A percentile compares a stretch with the other conserved stretches of the same genome.
Evolutionary conservation across 257 asterid species (phyloP).

Genomic region (Gynochthodes officinalis): DNA sequence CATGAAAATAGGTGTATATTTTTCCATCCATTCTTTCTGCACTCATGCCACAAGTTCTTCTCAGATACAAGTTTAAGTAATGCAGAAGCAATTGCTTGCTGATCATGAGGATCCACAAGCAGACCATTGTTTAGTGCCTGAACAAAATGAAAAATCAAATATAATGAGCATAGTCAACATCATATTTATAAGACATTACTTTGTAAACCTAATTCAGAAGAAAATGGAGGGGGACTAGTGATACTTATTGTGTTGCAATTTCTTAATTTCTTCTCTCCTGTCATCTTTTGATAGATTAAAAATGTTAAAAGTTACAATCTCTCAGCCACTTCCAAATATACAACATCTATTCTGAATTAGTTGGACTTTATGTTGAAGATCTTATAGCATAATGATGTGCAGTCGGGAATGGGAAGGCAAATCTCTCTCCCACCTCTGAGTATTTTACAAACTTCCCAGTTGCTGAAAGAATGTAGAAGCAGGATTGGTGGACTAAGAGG

Average conservation of each 20-base stretch:
- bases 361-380: neutral
- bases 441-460: neutral
- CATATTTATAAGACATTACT: neutral
- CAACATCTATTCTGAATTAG: neutral
- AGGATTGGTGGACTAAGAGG: neutral
- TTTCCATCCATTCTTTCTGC: slow-evolving; percentile 67
- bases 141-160: neutral
- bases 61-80: slow-evolving; percentile 72
- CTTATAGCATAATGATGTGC: neutral
- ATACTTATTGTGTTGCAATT: neutral
- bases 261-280: neutral
- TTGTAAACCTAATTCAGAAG: neutral
- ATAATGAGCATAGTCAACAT: neutral
- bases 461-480: slow-evolving; percentile 4
- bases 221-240: neutral
- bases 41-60: slow-evolving; percentile 75
- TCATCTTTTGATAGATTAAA: no score
- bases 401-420: neutral
- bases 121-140: slow-evolving; percentile 76
- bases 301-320: neutral
- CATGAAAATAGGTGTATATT: slow-evolving; percentile 83
- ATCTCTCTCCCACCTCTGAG: neutral
- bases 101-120: slow-evolving; percentile 83
- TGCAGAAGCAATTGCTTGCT: slow-evolving; percentile 60
- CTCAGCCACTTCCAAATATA: neutral